Evolutionary conservation across 768 basidiomycete species (phyloP).

Genomic region (Pisolithus albus): DNA sequence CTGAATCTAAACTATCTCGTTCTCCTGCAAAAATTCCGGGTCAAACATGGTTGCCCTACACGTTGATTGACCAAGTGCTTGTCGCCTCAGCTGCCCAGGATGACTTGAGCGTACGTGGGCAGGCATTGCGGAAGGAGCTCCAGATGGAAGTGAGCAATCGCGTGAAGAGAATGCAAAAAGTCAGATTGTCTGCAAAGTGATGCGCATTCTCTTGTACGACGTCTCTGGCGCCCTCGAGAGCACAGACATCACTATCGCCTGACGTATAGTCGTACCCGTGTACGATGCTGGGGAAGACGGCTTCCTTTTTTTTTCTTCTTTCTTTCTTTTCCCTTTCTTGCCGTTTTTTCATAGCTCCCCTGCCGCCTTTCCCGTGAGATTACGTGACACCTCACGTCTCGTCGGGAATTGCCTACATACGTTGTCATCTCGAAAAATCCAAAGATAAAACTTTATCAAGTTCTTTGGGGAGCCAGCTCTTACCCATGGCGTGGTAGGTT

Average conservation of each 20-base stretch:
- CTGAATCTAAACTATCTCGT: slow-evolving; percentile 46
- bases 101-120: slow-evolving; percentile 39
- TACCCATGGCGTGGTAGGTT: too few species aligned
- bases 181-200: slow-evolving; percentile 36
- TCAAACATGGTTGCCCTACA: slow-evolving; percentile 76
- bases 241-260: not conserved
- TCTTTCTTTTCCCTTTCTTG: too few species aligned
- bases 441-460: too few species aligned
- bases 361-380: too few species aligned
- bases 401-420: too few species aligned
- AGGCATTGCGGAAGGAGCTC: slow-evolving; percentile 40
- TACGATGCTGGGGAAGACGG: too few species aligned
- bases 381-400: too few species aligned
- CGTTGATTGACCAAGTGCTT: slow-evolving; percentile 77
- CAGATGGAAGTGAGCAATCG: slow-evolving; percentile 56
- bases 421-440: too few species aligned
- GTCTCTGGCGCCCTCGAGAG: not conserved
- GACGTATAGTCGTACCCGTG: not conserved
- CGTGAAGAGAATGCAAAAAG: slow-evolving; percentile 63
- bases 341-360: too few species aligned
- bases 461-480: too few species aligned
- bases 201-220: not conserved
- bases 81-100: slow-evolving; percentile 51
- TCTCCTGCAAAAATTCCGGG: slow-evolving; percentile 49
- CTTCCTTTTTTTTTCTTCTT: too few species aligned